Conservation (phyloP, 805 yeast genomes). For the Groenewaldozyma salmanticensis region DNA sequence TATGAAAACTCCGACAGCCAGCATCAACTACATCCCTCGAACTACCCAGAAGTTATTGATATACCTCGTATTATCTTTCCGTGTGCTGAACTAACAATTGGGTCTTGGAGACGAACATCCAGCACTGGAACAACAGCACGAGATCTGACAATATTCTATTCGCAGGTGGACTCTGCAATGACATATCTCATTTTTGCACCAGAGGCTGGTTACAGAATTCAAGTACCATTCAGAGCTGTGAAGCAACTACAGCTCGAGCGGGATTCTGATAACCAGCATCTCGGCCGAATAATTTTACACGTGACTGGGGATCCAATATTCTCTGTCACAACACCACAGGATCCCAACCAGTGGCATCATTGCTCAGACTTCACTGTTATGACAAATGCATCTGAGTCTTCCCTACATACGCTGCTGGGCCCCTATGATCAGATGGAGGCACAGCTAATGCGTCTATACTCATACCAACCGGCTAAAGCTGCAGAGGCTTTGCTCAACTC, state of each 20-base stretch:
- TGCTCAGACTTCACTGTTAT: conserved; percentile 14
- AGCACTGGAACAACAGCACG: conserved; percentile 4
- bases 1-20: background rate
- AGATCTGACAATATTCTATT: conserved; percentile 12
- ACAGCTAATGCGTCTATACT: conserved; percentile 10
- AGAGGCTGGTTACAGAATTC: conserved; percentile 9
- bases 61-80: conserved; percentile 4
- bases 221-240: conserved; percentile 8
- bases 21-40: background rate
- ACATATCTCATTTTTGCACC: conserved; percentile 10
- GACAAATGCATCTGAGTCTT: conserved; percentile 8
- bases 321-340: conserved; percentile 6
- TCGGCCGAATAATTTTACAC: conserved; percentile 11
- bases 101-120: conserved; percentile 7
- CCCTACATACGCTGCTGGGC: conserved; percentile 12
- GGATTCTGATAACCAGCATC: conserved; percentile 4
- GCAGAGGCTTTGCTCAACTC: conserved; percentile 6
- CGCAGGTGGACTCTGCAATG: conserved; percentile 10
- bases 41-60: background rate
- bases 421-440: conserved; percentile 8
- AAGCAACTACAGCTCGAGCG: conserved; percentile 3
- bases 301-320: conserved; percentile 11
- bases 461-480: conserved; percentile 16
- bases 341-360: conserved; percentile 9
- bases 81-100: conserved; percentile 7